A percentile compares a stretch with the other conserved stretches of the same genome.
phyloP scores from a whole-genome alignment of 352 stramenopile species.

The Phytopythium litorale region DNA sequence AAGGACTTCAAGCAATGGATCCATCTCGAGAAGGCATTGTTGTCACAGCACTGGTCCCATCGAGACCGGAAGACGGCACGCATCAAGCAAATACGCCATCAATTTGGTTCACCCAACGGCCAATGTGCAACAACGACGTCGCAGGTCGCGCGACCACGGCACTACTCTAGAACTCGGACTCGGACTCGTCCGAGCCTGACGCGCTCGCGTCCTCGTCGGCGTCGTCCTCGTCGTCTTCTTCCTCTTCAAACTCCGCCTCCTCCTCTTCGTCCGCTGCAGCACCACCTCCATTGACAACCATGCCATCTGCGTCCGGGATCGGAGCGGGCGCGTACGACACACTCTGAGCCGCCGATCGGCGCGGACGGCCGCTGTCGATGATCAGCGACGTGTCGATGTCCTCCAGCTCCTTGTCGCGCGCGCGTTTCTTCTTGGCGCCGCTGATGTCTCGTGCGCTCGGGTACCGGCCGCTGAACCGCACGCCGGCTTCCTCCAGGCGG shows the following conservation, averaged over 20 bases:
- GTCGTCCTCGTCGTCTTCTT: conserved; percentile 16
- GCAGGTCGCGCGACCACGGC: not conserved
- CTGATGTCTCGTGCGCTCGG: conserved; percentile 63
- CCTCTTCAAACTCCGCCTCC: conserved; percentile 10
- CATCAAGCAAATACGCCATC: not conserved
- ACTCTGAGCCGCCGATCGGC: conserved; percentile 17
- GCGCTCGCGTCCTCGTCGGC: conserved; percentile 28
- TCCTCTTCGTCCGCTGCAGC: conserved; percentile 11
- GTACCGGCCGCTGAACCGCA: conserved; percentile 59
- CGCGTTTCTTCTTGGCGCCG: conserved; percentile 62
- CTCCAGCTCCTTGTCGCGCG: conserved; percentile 69
- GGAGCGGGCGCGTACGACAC: conserved; percentile 29
- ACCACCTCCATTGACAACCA: conserved; percentile 7
- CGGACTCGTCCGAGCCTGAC: conserved; percentile 4
- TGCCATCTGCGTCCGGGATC: conserved; percentile 41
- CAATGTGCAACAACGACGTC: not conserved
- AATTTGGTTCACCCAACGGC: not conserved
- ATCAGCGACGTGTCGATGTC: conserved; percentile 83
- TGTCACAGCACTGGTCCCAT: not conserved
- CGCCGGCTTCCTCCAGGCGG: conserved; percentile 31
- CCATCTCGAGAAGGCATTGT: not conserved
- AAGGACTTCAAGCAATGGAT: not conserved
- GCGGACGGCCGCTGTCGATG: conserved; percentile 34
- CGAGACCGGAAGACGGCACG: not conserved
- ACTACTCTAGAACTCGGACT: conserved; percentile 15